These are phyloP conservation scores for Rachicladosporium sp. DNA, from an alignment of 2,329 filamentous ascomycete species.

Conservation along the genomic window DNA sequence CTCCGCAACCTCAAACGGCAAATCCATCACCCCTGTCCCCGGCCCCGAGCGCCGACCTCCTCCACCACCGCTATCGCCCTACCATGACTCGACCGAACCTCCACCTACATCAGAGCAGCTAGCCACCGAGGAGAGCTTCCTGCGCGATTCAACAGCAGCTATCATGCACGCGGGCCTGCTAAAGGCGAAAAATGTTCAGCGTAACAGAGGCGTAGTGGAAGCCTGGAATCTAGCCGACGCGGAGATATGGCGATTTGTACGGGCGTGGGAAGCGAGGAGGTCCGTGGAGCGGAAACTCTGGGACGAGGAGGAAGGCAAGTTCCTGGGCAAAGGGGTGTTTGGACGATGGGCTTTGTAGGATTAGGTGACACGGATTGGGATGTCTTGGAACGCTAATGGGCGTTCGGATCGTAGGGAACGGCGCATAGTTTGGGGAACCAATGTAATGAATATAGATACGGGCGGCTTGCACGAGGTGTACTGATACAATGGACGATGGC, in stretches of 20 bases:
- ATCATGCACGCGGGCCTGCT: no score
- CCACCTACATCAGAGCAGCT: no score
- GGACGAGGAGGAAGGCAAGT: slow-evolving; percentile 58
- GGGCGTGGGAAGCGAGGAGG: slow-evolving; percentile 53
- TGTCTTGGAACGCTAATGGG: no score
- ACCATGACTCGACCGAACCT: no score
- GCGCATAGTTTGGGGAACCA: no score
- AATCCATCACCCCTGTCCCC: slow-evolving; percentile 46
- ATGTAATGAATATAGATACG: no score
- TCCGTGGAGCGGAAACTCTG: slow-evolving; percentile 53
- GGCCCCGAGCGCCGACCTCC: slow-evolving; percentile 42
- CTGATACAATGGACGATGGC: no score
- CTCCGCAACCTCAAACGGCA: slow-evolving; percentile 38
- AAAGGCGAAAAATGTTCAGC: slow-evolving; percentile 8
- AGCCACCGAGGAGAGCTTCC: no score
- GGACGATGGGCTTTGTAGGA: slow-evolving; percentile 23
- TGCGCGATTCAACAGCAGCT: no score
- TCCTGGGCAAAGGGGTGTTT: slow-evolving; percentile 41
- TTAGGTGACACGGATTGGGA: no score
- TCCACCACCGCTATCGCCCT: slow-evolving; percentile 14
- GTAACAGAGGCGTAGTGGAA: slow-evolving; percentile 32
- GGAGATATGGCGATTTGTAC: slow-evolving; percentile 64
- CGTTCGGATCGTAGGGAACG: no score
- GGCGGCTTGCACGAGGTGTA: no score
- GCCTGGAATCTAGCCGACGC: slow-evolving; percentile 53